Evolutionary conservation across 75 land plant genomes (phyloP).

Genomic region (Selaginella tamariscina): DNA sequence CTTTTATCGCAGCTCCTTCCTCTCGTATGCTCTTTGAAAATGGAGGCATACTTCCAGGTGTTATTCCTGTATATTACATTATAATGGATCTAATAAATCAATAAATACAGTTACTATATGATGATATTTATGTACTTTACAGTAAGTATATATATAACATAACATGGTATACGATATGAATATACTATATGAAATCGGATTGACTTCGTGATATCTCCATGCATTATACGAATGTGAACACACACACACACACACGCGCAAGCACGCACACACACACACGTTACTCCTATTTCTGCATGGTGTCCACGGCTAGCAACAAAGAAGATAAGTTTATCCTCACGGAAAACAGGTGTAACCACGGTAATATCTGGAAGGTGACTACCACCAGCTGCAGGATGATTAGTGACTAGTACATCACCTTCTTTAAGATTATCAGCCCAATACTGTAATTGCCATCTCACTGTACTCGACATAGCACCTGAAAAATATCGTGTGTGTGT

Average conservation of each 20-base stretch:
- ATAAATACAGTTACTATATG: too few species aligned
- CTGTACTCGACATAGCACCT: slow-evolving; percentile 9
- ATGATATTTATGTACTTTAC: too few species aligned
- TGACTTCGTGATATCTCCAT: too few species aligned
- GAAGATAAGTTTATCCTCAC: slow-evolving; percentile 40
- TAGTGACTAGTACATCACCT: slow-evolving; percentile 9
- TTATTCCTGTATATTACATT: too few species aligned
- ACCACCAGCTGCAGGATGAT: slow-evolving; percentile 10
- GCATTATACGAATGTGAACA: too few species aligned
- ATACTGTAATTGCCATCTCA: neutral
- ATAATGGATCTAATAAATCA: too few species aligned
- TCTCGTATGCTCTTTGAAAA: slow-evolving; percentile 38
- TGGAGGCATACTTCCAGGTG: slow-evolving; percentile 75
- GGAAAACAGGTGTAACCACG: slow-evolving; percentile 5
- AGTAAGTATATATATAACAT: too few species aligned
- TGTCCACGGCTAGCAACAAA: slow-evolving; percentile 98
- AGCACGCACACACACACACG: too few species aligned
- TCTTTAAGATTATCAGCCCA: neutral
- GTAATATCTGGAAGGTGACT: slow-evolving; percentile 12
- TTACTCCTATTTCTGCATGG: slow-evolving; percentile 98
- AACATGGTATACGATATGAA: too few species aligned
- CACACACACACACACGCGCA: too few species aligned
- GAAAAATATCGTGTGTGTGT: too few species aligned
- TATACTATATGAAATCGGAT: too few species aligned
- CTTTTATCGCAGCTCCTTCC: slow-evolving; percentile 4